These are phyloP conservation scores for Nannizzia gypsea DNA, from an alignment of 2,329 filamentous ascomycete genomes.

Conservation along the genomic window DNA sequence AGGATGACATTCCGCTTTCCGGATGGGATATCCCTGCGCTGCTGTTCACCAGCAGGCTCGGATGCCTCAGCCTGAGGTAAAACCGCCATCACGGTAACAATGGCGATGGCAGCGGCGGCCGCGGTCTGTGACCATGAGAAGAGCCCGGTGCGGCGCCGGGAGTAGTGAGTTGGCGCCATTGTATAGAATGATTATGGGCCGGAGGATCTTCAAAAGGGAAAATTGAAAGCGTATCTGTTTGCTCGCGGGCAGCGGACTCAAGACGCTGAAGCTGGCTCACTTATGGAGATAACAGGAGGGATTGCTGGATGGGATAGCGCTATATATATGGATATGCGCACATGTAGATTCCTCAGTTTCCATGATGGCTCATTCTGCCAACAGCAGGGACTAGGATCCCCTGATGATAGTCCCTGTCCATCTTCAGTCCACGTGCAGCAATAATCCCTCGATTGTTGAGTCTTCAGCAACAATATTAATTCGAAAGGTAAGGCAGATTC, in stretches of 20 bases:
- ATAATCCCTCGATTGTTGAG: neutral
- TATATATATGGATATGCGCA: neutral
- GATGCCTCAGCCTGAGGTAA: conserved; percentile 47
- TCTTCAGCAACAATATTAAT: neutral
- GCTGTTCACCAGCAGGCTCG: conserved; percentile 21
- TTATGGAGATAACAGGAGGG: too few relatives aligned
- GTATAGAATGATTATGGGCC: neutral
- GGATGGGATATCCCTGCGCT: conserved; percentile 31
- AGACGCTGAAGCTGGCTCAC: too few relatives aligned
- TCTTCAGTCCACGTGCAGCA: neutral
- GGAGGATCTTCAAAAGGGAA: neutral
- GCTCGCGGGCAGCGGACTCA: neutral
- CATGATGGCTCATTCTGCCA: neutral
- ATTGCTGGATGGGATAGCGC: neutral
- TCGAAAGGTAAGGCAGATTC: neutral
- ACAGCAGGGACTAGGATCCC: neutral
- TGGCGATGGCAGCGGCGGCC: conserved; percentile 65
- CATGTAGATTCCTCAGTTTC: neutral
- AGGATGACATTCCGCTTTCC: conserved; percentile 91
- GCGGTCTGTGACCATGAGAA: conserved; percentile 76
- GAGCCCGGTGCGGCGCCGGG: conserved; percentile 61
- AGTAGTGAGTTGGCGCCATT: conserved; percentile 23
- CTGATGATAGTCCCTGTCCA: neutral
- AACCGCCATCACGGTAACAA: conserved; percentile 50
- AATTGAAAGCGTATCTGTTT: neutral